Percentiles rank a stretch among this genome's conserved stretches.
Conservation (phyloP, 768 basidiomycete species). For the Russula lepida region DNA sequence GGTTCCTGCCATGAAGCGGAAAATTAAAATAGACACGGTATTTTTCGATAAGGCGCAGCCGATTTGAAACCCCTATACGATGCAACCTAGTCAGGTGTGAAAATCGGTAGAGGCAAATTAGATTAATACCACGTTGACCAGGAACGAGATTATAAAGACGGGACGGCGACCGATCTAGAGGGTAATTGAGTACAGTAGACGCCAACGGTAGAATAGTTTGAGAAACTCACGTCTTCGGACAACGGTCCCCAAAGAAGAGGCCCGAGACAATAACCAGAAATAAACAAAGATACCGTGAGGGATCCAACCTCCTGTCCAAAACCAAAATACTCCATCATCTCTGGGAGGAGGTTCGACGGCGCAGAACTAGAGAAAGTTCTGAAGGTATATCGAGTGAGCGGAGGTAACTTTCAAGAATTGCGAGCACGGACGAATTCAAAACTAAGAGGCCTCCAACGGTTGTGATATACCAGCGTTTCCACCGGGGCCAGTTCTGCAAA, state of each 20-base stretch:
- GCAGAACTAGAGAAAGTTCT: slow-evolving; percentile 60
- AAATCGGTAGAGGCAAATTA: neutral
- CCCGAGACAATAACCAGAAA: slow-evolving; percentile 53
- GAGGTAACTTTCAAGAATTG: neutral
- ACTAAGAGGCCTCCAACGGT: slow-evolving; percentile 42
- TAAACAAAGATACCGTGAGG: slow-evolving; percentile 53
- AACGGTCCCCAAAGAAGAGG: slow-evolving; percentile 21
- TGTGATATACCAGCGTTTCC: slow-evolving; percentile 44
- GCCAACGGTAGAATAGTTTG: slow-evolving; percentile 6
- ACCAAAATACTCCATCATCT: slow-evolving; percentile 39
- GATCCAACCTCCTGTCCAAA: slow-evolving; percentile 44
- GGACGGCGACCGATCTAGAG: slow-evolving; percentile 42
- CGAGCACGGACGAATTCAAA: slow-evolving; percentile 41
- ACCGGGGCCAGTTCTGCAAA: slow-evolving; percentile 41
- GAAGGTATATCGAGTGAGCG: neutral
- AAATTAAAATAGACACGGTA: slow-evolving; percentile 52
- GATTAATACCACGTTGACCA: slow-evolving; percentile 41
- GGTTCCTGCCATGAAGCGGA: slow-evolving; percentile 61
- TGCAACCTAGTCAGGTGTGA: neutral
- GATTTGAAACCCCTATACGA: slow-evolving; percentile 46
- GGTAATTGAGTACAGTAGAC: neutral
- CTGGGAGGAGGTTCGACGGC: slow-evolving; percentile 40
- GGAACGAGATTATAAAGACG: slow-evolving; percentile 47
- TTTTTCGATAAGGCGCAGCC: slow-evolving; percentile 56
- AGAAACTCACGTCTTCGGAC: slow-evolving; percentile 28